Evolutionary conservation across 2,329 filamentous ascomycete species (phyloP).

Genomic region (Beauveria pseudobassiana): DNA sequence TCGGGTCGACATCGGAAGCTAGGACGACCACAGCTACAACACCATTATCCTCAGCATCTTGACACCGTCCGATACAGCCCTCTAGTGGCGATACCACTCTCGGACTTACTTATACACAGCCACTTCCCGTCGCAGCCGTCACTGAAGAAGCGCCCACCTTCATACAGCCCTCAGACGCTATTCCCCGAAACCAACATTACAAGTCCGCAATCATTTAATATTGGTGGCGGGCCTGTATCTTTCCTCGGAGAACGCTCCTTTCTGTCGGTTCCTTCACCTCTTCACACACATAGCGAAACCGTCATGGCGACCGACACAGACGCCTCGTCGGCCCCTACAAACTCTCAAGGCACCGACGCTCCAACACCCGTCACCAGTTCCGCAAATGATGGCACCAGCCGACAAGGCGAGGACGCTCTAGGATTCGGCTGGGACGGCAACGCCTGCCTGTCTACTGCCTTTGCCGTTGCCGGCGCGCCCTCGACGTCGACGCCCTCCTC

Average conservation of each 20-base stretch:
- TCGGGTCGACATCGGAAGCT: background rate
- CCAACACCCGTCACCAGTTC: slow-evolving; percentile 10
- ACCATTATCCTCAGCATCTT: background rate
- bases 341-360: slow-evolving; percentile 7
- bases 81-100: slow-evolving; percentile 5
- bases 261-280: background rate
- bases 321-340: slow-evolving; percentile 10
- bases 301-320: slow-evolving; percentile 11
- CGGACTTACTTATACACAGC: slow-evolving; percentile 5
- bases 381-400: slow-evolving; percentile 10
- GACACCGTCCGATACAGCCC: background rate
- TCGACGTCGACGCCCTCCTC: background rate
- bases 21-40: background rate
- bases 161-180: background rate
- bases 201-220: background rate
- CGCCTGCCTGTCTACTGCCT: background rate
- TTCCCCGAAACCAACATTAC: background rate
- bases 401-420: slow-evolving; percentile 2
- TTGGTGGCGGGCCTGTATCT: background rate
- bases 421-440: slow-evolving; percentile 11
- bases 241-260: background rate
- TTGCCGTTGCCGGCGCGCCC: background rate
- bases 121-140: slow-evolving; percentile 8
- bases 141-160: background rate
- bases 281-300: background rate